phyloP scores from a whole-genome alignment of 2,329 filamentous ascomycete genomes.

The Neofusicoccum parvum region DNA sequence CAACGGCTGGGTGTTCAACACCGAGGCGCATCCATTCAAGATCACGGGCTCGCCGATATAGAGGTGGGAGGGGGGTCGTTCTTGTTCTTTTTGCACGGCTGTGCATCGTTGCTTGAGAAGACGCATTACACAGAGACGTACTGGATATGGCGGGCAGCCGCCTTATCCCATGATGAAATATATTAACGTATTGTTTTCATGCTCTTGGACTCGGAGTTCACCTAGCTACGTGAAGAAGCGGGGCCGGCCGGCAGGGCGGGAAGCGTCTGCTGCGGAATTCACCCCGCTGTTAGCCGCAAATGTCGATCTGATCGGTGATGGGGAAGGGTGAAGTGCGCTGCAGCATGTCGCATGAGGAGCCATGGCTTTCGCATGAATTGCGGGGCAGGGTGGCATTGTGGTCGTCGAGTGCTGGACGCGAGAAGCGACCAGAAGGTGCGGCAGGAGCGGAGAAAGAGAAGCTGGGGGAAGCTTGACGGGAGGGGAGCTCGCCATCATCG shows the following conservation, averaged over 20 bases:
- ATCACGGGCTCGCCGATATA: slow-evolving; percentile 35
- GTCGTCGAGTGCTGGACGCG: background rate
- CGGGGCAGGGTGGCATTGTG: background rate
- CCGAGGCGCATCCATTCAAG: slow-evolving; percentile 64
- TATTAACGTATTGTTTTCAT: background rate
- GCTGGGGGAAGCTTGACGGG: background rate
- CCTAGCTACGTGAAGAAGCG: background rate
- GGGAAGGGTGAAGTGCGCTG: no score
- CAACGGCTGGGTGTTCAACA: slow-evolving; percentile 65
- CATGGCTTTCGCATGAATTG: no score
- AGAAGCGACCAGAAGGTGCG: background rate
- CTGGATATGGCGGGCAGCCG: background rate
- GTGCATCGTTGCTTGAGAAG: no score
- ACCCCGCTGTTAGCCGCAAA: no score
- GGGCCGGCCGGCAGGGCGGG: background rate
- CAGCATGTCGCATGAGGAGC: no score
- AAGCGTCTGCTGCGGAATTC: no score
- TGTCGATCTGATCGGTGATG: no score
- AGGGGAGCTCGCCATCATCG: background rate
- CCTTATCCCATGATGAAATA: background rate
- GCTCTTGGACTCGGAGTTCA: background rate
- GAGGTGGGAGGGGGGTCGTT: background rate
- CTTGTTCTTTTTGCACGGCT: background rate
- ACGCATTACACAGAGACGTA: no score
- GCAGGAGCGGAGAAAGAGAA: background rate